These are phyloP conservation scores for Rhynchosporium graminicola DNA, from an alignment of 2,329 filamentous ascomycete genomes.

Conservation along the genomic window DNA sequence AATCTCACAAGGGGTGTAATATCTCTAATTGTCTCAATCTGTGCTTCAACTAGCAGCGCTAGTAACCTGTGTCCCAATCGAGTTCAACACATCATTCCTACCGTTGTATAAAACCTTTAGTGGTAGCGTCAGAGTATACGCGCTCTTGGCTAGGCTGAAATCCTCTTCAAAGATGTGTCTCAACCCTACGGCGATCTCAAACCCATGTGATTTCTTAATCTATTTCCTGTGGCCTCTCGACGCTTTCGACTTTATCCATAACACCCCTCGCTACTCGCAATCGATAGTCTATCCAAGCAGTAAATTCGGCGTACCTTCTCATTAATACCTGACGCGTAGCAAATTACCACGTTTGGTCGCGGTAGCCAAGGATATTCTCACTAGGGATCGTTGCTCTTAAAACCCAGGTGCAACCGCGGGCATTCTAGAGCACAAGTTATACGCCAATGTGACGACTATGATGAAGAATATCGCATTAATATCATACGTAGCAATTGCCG, in stretches of 20 bases:
- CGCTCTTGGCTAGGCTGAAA: constrained; percentile 2
- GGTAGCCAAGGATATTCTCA: not conserved
- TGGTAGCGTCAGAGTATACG: not conserved
- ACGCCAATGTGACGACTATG: not conserved
- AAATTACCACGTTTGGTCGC: not conserved
- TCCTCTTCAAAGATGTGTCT: not conserved
- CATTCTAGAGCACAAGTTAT: too few relatives aligned
- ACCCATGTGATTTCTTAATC: not conserved
- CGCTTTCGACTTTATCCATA: constrained; percentile 15
- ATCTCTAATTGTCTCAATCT: too few relatives aligned
- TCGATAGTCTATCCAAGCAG: not conserved
- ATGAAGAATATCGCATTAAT: not conserved
- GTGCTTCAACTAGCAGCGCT: too few relatives aligned
- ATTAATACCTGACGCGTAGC: constrained; percentile 2
- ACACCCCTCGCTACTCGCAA: not conserved
- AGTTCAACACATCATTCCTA: constrained; percentile 18
- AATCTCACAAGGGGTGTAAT: too few relatives aligned
- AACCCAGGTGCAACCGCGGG: not conserved
- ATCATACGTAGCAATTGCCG: not conserved
- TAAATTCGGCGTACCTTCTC: not conserved
- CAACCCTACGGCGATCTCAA: not conserved
- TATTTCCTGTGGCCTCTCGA: not conserved
- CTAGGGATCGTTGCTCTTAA: not conserved
- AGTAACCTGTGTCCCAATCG: not conserved
- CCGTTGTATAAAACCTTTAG: not conserved